A percentile compares a stretch with the other conserved stretches of the same genome.
Evolutionary conservation across 352 stramenopile genomes (phyloP).

Genomic region (Globisporangium takayamanum): DNA sequence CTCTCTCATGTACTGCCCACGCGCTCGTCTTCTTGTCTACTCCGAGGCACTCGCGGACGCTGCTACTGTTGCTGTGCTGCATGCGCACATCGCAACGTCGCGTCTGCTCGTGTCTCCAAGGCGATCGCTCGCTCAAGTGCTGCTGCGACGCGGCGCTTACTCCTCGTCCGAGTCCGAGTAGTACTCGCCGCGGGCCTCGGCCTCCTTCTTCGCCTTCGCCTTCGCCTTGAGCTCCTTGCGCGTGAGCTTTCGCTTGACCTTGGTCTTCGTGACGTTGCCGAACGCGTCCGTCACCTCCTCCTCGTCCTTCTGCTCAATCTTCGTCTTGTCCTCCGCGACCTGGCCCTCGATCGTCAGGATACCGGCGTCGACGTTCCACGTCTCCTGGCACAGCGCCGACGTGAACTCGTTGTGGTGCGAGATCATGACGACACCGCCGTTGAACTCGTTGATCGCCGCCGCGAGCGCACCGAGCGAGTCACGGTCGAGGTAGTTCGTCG

Average conservation of each 20-base stretch:
- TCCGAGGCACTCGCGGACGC: too few species aligned
- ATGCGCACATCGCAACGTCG: too few species aligned
- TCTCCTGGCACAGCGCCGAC: slow-evolving; percentile 90
- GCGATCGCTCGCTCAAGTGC: not conserved
- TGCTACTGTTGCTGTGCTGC: too few species aligned
- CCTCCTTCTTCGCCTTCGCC: slow-evolving; percentile 84
- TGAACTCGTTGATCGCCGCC: slow-evolving; percentile 94
- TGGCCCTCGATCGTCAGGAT: slow-evolving; percentile 84
- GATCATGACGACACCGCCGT: slow-evolving; percentile 97
- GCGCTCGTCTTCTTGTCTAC: too few species aligned
- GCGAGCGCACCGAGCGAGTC: slow-evolving; percentile 95
- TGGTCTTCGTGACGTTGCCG: slow-evolving; percentile 81
- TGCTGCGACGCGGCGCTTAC: not conserved
- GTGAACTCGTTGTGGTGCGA: slow-evolving; percentile 97
- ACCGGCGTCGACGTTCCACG: slow-evolving; percentile 91
- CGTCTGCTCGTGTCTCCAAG: not conserved
- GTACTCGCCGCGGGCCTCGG: slow-evolving; percentile 78
- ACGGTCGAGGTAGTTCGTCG: slow-evolving; percentile 95
- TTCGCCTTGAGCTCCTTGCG: slow-evolving; percentile 88
- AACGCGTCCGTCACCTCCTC: slow-evolving; percentile 79
- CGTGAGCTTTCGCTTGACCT: slow-evolving; percentile 88
- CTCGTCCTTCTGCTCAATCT: slow-evolving; percentile 89
- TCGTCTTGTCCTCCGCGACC: slow-evolving; percentile 81
- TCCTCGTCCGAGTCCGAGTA: slow-evolving; percentile 77
- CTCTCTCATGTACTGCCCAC: too few species aligned